Base-by-base conservation (phyloP, 352 stramenopile species). In the Phytopythium boreale region DNA sequence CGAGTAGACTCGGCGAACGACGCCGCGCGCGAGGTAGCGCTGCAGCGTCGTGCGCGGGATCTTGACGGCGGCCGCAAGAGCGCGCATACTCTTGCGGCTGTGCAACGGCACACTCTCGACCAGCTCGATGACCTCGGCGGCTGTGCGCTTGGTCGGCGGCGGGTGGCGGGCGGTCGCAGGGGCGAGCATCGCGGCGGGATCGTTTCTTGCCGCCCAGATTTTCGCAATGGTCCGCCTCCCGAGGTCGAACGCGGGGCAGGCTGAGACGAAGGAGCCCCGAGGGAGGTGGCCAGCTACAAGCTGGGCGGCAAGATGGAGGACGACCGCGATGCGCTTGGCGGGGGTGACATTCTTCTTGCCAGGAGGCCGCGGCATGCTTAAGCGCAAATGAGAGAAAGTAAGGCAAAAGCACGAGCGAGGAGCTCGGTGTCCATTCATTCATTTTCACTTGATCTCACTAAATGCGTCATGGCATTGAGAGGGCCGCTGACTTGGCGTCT, bases 71-170 rank as follows among this genome's bases (percentile, higher is more conserved):
- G 34, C 37, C 3, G 37, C 37, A 15, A 69, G 50, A 11, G 41
- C 41, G 9, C 63, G 56, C 57, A 62, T 51, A 52, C 47, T 64
- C 57, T 64, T 49, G 41, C 41, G 41, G 41, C 41, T 4, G 41
- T 49, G 41, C 41, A 49, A 49, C 12, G 41, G 41, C 14, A 22
- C 41, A 19, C 20, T 22, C 20, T 49, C 41, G 20, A 49, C 6
- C 14, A n/a, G n/a, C n/a, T n/a, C n/a, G n/a, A n/a, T n/a, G n/a
- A n/a, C n/a, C n/a, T n/a, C n/a, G n/a, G n/a, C 41, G 41, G 20
- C 41, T n/a, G 41, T 22, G 41, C 41, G 41, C 41, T 49, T 49
- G 41, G 20, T 19, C 41, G 5, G 41, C 12, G 41, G 41, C 4
- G 5, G 34, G 34, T 10, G 34, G 4, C 5, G 34, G 10, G 34